Evolutionary conservation across 208 protist species (phyloP).

Genomic region (Sergeia podlipaevii): DNA sequence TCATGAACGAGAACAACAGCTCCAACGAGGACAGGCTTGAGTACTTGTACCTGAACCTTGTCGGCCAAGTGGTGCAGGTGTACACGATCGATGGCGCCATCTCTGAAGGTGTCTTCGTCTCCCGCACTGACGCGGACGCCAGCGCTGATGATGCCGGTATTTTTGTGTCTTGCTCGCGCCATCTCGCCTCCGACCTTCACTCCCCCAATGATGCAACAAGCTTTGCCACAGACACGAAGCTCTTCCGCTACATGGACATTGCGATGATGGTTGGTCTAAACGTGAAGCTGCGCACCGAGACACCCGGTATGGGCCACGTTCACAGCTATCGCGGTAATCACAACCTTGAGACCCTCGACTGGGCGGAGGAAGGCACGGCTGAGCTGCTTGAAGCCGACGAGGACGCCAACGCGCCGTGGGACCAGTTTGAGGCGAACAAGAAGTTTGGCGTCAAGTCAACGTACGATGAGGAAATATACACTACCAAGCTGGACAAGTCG

Average conservation of each 20-base stretch:
- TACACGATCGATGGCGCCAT: slow-evolving; percentile 68
- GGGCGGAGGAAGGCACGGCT: slow-evolving; percentile 41
- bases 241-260: slow-evolving; percentile 67
- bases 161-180: slow-evolving; percentile 61
- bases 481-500: slow-evolving; percentile 79
- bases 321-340: slow-evolving; percentile 46
- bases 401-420: slow-evolving; percentile 63
- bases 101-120: slow-evolving; percentile 84
- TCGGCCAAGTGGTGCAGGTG: slow-evolving; percentile 78
- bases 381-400: slow-evolving; percentile 61
- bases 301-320: slow-evolving; percentile 43
- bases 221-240: slow-evolving; percentile 28
- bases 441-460: slow-evolving; percentile 78
- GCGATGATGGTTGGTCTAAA: slow-evolving; percentile 65
- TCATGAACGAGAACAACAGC: slow-evolving; percentile 39
- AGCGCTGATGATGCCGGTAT: slow-evolving; percentile 46
- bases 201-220: slow-evolving; percentile 37
- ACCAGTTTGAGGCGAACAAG: slow-evolving; percentile 89
- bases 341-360: slow-evolving; percentile 68
- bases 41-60: slow-evolving; percentile 88
- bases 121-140: slow-evolving; percentile 63
- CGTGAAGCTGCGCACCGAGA: slow-evolving; percentile 70
- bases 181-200: slow-evolving; percentile 43
- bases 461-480: slow-evolving; percentile 87
- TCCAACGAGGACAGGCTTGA: slow-evolving; percentile 76